A percentile compares a stretch with the other conserved stretches of the same genome.
Evolutionary conservation across 352 stramenopile species (phyloP).

Genomic region (Phytophthora litchii): DNA sequence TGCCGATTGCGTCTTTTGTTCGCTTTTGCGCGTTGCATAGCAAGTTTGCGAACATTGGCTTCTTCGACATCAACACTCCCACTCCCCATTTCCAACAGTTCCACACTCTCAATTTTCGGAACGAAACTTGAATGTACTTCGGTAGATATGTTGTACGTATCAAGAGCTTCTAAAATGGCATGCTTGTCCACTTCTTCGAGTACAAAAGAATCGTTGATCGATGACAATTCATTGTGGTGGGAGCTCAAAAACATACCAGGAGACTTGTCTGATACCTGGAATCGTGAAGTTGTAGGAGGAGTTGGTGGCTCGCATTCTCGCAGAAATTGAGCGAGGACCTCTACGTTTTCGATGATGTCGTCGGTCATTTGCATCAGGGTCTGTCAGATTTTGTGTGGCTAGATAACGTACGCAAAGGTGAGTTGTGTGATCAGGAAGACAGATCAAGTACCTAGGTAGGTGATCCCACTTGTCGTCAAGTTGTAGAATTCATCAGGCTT

Average conservation of each 20-base stretch:
- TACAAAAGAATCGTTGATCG: not conserved
- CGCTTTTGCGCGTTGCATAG: slow-evolving; percentile 6
- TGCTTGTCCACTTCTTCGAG: slow-evolving; percentile 13
- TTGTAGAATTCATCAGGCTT: too few species aligned
- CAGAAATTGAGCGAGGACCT: slow-evolving; percentile 4
- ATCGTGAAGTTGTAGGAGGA: not conserved
- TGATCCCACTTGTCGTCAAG: too few species aligned
- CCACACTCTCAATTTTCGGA: too few species aligned
- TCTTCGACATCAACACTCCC: not conserved
- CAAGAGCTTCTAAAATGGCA: slow-evolving; percentile 10
- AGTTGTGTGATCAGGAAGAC: too few species aligned
- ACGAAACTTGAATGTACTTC: too few species aligned
- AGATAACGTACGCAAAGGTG: too few species aligned
- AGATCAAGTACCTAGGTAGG: too few species aligned
- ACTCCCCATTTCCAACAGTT: too few species aligned
- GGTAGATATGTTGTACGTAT: too few species aligned
- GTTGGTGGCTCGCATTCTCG: slow-evolving; percentile 1
- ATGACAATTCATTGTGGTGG: not conserved
- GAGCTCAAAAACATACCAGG: not conserved
- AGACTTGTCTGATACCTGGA: not conserved
- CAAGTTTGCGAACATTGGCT: too few species aligned
- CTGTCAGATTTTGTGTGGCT: too few species aligned
- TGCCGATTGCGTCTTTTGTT: slow-evolving; percentile 13
- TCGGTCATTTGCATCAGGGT: not conserved
- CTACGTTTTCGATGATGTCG: not conserved